Base-by-base conservation (phyloP, 208 protist genomes). In the Crithidia bombi region DNA sequence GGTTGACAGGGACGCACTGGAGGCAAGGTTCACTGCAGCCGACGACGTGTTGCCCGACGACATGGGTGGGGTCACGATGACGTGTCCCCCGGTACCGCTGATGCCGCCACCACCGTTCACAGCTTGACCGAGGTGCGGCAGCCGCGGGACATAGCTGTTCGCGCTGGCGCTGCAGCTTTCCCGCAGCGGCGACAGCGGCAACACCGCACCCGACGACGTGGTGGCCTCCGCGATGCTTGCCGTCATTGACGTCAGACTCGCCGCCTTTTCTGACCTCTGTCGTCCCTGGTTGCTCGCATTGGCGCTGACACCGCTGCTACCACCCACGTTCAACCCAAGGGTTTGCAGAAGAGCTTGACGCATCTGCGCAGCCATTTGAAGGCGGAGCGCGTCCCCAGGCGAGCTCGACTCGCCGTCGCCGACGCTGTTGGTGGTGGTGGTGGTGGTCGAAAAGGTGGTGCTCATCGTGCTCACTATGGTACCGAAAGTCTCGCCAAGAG, bases 401-500 rank as follows among this genome's bases (percentile, higher is more conserved):
- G 65, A 63, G n/a, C 26, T 33, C 11, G 65, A 7, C 12, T 30
- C 54, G 28, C n/a, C 28, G 39, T 50, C 54, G 33, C 26, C 65
- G n/a, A 57, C 58, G 58, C 58, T 63, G 55, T 38, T 54, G 6
- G 57, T 73, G 7, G 26, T 62, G 19, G 67, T 58, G 7, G 57
- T 73, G 7, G 26, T 62, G 19, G 67, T 58, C 3, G 47, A 73
- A 46, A 51, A 39, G 57, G 67, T 65, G 19, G 57, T 65, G 57
- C 67, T 50, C 28, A 65, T 65, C 32, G 57, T 73, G 57, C 47
- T 73, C 47, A 59, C 44, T 38, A 65, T 25, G 7, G 67, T 47
- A 9, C 59, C 67, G 35, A 64, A 64, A 1, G 58, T 65, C 28
- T 50, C 67, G 19, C 65, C 49, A 26, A 73, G 38, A 23, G 25